These are phyloP conservation scores for Corymbia maculata DNA, from an alignment of 345 rosid species.

Conservation along the genomic window DNA sequence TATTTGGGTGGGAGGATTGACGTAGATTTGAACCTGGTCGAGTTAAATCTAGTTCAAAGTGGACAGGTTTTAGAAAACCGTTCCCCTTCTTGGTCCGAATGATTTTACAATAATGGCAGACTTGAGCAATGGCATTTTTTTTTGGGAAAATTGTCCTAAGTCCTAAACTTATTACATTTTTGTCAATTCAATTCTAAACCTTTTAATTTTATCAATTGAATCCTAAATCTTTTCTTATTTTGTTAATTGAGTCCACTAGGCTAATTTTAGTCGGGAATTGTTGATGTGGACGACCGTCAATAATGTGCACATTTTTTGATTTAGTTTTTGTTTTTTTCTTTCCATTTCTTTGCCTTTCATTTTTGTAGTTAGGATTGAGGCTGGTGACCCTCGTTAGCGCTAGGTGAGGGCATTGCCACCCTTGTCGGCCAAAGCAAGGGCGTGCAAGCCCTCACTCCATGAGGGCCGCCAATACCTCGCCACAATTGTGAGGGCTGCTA, in stretches of 20 bases:
- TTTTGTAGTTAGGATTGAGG: neutral
- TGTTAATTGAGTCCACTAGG: too few species aligned
- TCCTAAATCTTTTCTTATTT: too few species aligned
- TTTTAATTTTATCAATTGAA: neutral
- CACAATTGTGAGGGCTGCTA: accelerated
- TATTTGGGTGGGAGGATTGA: neutral
- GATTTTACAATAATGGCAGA: neutral
- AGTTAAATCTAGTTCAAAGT: too few species aligned
- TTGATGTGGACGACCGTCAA: accelerated
- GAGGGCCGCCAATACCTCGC: neutral
- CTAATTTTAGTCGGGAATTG: neutral
- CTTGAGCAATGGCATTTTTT: neutral
- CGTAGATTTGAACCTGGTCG: neutral
- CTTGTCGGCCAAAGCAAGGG: accelerated
- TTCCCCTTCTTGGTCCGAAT: too few species aligned
- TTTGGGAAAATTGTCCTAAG: neutral
- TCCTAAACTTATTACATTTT: neutral
- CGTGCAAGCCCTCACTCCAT: too few species aligned
- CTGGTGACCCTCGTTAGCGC: accelerated
- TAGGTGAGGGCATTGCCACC: neutral
- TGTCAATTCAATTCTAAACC: neutral
- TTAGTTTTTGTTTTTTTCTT: neutral
- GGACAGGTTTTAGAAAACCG: neutral
- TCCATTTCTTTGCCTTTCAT: neutral
- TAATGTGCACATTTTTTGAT: neutral